Evolutionary conservation across 495 filamentous ascomycete genomes (phyloP).

Genomic region (Xylaria castorea): DNA sequence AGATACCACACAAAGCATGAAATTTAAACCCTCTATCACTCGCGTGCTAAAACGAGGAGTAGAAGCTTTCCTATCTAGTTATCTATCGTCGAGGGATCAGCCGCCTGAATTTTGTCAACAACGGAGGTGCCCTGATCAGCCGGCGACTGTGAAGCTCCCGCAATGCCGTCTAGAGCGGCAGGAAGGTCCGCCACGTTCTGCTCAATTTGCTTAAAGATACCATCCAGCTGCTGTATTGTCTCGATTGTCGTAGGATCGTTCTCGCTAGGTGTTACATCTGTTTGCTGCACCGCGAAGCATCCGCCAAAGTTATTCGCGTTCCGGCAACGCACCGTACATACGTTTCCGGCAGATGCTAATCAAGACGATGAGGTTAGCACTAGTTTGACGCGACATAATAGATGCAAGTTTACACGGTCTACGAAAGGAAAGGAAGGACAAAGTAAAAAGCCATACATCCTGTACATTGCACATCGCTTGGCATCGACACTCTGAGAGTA

Average conservation of each 20-base stretch:
- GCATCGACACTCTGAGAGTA: conserved; percentile 52
- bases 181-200: conserved; percentile 47
- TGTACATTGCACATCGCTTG: conserved; percentile 44
- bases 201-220: conserved; percentile 37
- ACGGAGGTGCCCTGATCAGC: conserved; percentile 31
- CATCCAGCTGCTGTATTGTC: conserved; percentile 40
- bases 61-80: background rate
- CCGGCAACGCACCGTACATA: conserved; percentile 62
- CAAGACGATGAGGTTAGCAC: background rate
- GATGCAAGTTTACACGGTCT: background rate
- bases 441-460: conserved; percentile 36
- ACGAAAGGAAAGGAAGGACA: background rate
- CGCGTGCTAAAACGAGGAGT: background rate
- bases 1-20: background rate
- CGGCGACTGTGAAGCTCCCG: conserved; percentile 5
- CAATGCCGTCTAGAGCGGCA: conserved; percentile 43
- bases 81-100: conserved; percentile 25
- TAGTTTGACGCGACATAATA: background rate
- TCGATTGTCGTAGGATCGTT: conserved; percentile 47
- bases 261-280: conserved; percentile 40
- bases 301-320: conserved; percentile 65
- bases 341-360: conserved; percentile 50
- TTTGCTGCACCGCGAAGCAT: conserved; percentile 55
- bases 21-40: background rate
- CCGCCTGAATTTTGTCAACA: conserved; percentile 27